Evolutionary conservation across 768 basidiomycete genomes (phyloP).

Genomic region (Lactarius sp.): DNA sequence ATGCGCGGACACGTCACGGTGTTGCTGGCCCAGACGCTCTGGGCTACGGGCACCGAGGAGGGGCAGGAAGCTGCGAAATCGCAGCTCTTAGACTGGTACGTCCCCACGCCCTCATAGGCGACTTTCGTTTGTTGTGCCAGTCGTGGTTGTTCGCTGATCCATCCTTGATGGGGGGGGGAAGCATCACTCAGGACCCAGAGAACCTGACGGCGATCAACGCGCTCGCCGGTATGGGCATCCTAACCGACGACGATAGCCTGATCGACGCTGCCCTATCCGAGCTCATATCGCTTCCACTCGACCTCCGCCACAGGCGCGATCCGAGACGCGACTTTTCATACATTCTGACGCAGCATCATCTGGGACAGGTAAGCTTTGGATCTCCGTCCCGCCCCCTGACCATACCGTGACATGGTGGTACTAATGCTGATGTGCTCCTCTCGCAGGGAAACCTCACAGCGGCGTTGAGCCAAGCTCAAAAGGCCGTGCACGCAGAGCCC

Average conservation of each 20-base stretch:
- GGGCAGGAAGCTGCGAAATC: constrained; percentile 71
- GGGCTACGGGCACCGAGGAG: constrained; percentile 75
- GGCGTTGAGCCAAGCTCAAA: constrained; percentile 41
- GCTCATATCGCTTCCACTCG: constrained; percentile 61
- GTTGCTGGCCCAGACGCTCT: constrained; percentile 79
- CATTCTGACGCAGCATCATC: constrained; percentile 65
- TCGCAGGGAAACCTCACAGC: constrained; percentile 40
- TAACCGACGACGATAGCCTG: constrained; percentile 71
- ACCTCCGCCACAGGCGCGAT: constrained; percentile 62
- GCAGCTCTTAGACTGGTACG: constrained; percentile 78
- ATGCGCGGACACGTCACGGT: constrained; percentile 68
- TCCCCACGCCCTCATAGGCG: neutral
- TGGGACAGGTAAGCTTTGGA: constrained; percentile 54
- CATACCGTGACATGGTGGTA: neutral
- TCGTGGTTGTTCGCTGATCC: neutral
- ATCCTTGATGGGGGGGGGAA: constrained; percentile 31
- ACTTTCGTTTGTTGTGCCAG: neutral
- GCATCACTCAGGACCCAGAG: constrained; percentile 72
- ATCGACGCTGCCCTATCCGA: constrained; percentile 86
- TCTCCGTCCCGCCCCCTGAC: neutral
- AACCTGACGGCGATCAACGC: constrained; percentile 78
- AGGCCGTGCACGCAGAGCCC: constrained; percentile 55
- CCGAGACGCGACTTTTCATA: constrained; percentile 64
- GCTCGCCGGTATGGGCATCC: constrained; percentile 84
- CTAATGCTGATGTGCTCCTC: neutral